Conservation (phyloP, 306 rosid genomes). For the Abrus precatorius region DNA sequence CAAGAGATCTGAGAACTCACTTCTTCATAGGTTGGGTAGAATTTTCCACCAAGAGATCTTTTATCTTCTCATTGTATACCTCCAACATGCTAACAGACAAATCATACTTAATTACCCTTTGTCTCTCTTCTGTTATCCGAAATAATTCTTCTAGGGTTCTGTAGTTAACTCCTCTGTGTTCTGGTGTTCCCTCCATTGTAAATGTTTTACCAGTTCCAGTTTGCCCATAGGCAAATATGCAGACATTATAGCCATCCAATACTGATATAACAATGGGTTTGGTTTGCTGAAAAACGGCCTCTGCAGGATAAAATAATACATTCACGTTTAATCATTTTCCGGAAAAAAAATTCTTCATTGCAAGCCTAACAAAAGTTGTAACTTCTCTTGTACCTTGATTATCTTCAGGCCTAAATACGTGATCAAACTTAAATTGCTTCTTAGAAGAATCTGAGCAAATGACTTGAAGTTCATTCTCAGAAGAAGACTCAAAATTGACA, state of each 20-base stretch:
- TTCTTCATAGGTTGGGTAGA: constrained; percentile 78
- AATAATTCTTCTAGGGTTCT: constrained; percentile 90
- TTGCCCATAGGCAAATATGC: constrained; percentile 99
- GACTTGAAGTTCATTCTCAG: constrained; percentile 85
- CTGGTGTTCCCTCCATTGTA: constrained; percentile 96
- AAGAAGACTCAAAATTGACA: constrained; percentile 77
- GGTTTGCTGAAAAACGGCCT: constrained; percentile 82
- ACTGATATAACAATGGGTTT: constrained; percentile 89
- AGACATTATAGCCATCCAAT: constrained; percentile 92
- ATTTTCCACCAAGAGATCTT: constrained; percentile 88
- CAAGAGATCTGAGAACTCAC: constrained; percentile 60
- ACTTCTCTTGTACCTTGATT: constrained; percentile 72
- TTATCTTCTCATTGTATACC: constrained; percentile 93
- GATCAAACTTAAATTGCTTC: constrained; percentile 91
- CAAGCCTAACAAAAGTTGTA: constrained; percentile 21
- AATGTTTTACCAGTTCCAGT: constrained; percentile 98
- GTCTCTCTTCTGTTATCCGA: constrained; percentile 73
- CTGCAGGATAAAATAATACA: constrained; percentile 54
- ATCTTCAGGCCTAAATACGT: constrained; percentile 83
- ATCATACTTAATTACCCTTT: constrained; percentile 76
- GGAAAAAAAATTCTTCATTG: constrained; percentile 1
- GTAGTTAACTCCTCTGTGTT: constrained; percentile 93
- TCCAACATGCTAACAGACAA: constrained; percentile 93
- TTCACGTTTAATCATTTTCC: constrained; percentile 15
- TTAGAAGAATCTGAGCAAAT: constrained; percentile 83